Conservation (phyloP, 2,329 filamentous ascomycete species). For the Exserohilum rostratum region DNA sequence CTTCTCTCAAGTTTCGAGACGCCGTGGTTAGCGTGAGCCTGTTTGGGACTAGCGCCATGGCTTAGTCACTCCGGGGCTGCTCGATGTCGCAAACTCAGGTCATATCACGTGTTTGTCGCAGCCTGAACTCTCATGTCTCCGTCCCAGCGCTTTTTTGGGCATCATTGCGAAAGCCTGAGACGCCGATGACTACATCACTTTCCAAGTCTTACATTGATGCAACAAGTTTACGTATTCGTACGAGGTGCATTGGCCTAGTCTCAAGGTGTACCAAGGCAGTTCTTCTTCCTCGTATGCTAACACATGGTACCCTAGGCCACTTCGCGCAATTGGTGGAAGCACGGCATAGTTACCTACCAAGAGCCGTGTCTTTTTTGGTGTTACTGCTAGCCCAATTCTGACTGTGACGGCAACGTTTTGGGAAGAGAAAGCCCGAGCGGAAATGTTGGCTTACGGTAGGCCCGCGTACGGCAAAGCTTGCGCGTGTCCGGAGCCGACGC, state of each 20-base stretch:
- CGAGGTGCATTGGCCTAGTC: neutral
- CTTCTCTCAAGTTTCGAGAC: constrained; percentile 21
- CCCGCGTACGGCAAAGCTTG: constrained; percentile 2
- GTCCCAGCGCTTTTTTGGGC: neutral
- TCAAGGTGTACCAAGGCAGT: neutral
- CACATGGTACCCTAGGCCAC: constrained; percentile 5
- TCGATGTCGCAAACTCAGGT: neutral
- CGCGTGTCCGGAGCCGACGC: constrained; percentile 4
- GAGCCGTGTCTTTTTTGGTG: constrained; percentile 1
- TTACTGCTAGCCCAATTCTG: neutral
- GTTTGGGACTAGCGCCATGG: constrained; percentile 13
- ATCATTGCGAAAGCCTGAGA: neutral
- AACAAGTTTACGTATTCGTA: neutral
- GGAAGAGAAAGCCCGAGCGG: neutral
- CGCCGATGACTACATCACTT: neutral
- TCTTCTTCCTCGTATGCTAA: neutral
- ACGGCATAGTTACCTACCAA: constrained; percentile 9
- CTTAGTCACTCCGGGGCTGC: constrained; percentile 2
- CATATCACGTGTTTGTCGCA: constrained; percentile 1
- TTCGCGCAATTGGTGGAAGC: constrained; percentile 8
- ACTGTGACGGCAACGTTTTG: neutral
- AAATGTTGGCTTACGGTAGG: constrained; percentile 3
- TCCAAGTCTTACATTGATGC: neutral
- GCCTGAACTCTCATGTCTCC: neutral
- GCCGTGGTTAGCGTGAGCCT: constrained; percentile 14